Conservation (phyloP, 495 filamentous ascomycete genomes). For the Aeminium ludgeri region DNA sequence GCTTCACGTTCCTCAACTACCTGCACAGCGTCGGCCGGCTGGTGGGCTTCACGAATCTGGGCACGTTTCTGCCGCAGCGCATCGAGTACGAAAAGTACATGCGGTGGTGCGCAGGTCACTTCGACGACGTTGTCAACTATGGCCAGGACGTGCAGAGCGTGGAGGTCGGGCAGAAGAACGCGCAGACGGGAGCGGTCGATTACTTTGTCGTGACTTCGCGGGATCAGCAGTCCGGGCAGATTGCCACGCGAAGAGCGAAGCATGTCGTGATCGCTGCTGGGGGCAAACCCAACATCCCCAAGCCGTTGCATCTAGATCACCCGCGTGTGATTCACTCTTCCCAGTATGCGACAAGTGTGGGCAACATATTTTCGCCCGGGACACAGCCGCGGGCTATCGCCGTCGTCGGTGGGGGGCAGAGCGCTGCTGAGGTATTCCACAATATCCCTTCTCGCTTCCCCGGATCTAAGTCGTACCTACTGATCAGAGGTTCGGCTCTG, state of each 20-base stretch:
- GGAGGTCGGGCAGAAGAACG: constrained; percentile 21
- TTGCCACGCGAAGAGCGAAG: constrained; percentile 40
- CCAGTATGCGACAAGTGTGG: constrained; percentile 53
- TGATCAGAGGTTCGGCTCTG: constrained; percentile 65
- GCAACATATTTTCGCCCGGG: constrained; percentile 29
- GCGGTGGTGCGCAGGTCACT: constrained; percentile 72
- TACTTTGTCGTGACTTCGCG: constrained; percentile 40
- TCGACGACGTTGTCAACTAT: constrained; percentile 64
- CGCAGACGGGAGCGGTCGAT: constrained; percentile 28
- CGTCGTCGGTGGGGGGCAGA: constrained; percentile 78
- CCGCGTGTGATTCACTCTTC: constrained; percentile 72
- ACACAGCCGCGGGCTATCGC: constrained; percentile 51
- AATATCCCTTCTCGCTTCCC: constrained; percentile 72
- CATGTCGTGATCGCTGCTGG: constrained; percentile 81
- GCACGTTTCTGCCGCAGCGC: constrained; percentile 72
- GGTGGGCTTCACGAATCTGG: constrained; percentile 75
- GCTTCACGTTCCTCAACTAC: constrained; percentile 95
- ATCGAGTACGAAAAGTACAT: constrained; percentile 93
- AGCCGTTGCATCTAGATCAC: constrained; percentile 33
- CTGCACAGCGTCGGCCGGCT: constrained; percentile 62
- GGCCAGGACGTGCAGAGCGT: constrained; percentile 57
- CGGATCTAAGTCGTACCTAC: constrained; percentile 54
- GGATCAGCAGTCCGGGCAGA: constrained; percentile 34
- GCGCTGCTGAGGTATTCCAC: constrained; percentile 87
- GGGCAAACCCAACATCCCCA: constrained; percentile 61